These are phyloP conservation scores for Nemania sp. DNA, from an alignment of 2,329 filamentous ascomycete genomes.

Conservation along the genomic window DNA sequence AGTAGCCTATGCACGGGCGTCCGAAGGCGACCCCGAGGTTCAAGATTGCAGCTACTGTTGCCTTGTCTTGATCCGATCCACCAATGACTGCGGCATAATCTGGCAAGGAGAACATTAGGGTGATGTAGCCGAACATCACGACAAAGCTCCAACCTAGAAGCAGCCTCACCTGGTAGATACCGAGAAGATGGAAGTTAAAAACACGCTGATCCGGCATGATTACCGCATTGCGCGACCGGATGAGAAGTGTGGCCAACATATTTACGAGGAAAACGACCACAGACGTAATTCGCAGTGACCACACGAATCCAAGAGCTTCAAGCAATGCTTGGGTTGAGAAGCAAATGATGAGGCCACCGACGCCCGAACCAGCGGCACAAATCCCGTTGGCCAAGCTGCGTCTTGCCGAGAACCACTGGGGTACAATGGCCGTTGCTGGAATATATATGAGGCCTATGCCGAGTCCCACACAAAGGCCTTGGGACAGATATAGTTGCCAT, in stretches of 20 bases:
- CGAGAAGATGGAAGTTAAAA: conserved; percentile 16
- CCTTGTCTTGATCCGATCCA: conserved; percentile 13
- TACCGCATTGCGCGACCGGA: conserved; percentile 8
- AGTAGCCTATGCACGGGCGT: conserved; percentile 10
- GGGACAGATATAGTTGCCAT: conserved; percentile 26
- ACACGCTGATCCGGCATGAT: conserved; percentile 8
- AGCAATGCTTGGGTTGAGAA: conserved; percentile 11
- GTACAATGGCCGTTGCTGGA: conserved; percentile 14
- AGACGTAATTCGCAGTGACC: conserved; percentile 20
- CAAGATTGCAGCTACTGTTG: conserved; percentile 15
- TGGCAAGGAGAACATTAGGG: conserved; percentile 19
- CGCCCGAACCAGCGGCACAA: conserved; percentile 19
- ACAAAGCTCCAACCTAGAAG: conserved; percentile 18
- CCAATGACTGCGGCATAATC: conserved; percentile 17
- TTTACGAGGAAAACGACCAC: conserved; percentile 9
- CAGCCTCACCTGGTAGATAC: not conserved
- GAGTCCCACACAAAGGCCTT: conserved; percentile 14
- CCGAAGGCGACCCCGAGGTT: conserved; percentile 20
- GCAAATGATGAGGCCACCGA: conserved; percentile 12
- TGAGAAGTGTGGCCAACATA: conserved; percentile 9
- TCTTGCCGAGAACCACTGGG: conserved; percentile 22
- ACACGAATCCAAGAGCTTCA: conserved; percentile 4
- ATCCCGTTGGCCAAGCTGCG: conserved; percentile 25
- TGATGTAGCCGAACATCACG: conserved; percentile 30
- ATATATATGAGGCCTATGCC: conserved; percentile 23